Evolutionary conservation across 139 green algal genomes (phyloP).

Genomic region (Haematococcus lacustris): DNA sequence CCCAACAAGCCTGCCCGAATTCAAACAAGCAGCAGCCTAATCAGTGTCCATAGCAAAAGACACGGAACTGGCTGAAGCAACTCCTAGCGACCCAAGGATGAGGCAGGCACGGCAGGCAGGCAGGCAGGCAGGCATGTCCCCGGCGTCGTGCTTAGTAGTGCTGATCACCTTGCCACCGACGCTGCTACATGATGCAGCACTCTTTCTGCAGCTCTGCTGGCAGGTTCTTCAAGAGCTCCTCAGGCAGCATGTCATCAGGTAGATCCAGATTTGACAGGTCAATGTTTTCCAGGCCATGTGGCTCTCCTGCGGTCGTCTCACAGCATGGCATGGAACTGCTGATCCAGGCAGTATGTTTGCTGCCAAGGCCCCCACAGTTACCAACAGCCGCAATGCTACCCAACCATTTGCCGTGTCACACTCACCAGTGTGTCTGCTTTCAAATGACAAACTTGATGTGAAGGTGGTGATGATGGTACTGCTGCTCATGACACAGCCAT

Average conservation of each 20-base stretch:
- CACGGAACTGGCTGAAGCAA: too few relatives aligned
- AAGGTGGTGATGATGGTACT: neutral
- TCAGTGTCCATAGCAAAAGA: too few relatives aligned
- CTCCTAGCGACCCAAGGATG: too few relatives aligned
- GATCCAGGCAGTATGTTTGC: neutral
- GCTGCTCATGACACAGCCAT: too few relatives aligned
- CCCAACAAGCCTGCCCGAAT: too few relatives aligned
- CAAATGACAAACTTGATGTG: neutral
- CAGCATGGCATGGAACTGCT: too few relatives aligned
- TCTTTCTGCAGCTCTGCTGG: conserved; percentile 20
- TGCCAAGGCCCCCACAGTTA: neutral
- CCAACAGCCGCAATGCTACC: neutral
- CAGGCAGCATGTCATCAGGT: too few relatives aligned
- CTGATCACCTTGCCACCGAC: too few relatives aligned
- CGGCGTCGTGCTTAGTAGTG: too few relatives aligned
- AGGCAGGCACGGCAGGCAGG: too few relatives aligned
- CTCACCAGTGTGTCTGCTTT: neutral
- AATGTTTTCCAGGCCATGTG: conserved; percentile 3
- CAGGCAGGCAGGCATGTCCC: too few relatives aligned
- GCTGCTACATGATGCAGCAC: conserved; percentile 16
- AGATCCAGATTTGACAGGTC: conserved; percentile 16
- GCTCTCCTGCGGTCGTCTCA: neutral
- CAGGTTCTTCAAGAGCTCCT: conserved; percentile 8
- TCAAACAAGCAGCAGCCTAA: too few relatives aligned
- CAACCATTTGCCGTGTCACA: neutral